These are phyloP conservation scores for Colletotrichum sp. DNA, from an alignment of 2,329 filamentous ascomycete genomes.

Conservation along the genomic window DNA sequence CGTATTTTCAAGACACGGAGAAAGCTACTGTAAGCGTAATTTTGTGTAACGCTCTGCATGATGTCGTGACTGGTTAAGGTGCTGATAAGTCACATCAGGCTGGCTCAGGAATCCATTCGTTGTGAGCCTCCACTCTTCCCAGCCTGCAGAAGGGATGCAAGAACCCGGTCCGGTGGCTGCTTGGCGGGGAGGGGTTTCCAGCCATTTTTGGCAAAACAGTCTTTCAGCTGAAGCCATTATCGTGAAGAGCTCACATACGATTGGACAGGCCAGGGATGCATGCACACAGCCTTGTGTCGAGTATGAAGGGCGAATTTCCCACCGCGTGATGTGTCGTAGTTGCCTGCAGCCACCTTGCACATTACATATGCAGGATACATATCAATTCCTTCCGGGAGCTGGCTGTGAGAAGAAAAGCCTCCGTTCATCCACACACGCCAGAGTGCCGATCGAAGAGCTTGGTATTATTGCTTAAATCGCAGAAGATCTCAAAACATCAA, in stretches of 20 bases:
- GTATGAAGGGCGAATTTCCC: not conserved
- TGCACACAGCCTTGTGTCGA: not conserved
- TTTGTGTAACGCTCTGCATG: not conserved
- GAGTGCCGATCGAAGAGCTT: not conserved
- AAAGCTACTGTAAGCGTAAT: not conserved
- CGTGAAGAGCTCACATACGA: rapidly evolving
- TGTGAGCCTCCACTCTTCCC: rapidly evolving
- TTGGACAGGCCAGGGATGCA: rapidly evolving
- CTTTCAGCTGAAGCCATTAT: not conserved
- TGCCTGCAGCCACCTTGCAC: too few species aligned
- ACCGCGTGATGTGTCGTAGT: too few species aligned
- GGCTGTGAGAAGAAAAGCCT: too few species aligned
- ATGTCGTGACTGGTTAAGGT: rapidly evolving
- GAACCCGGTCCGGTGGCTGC: not conserved
- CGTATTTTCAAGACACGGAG: not conserved
- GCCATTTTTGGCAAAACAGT: rapidly evolving
- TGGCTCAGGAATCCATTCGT: not conserved
- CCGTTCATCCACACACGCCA: not conserved
- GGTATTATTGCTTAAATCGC: not conserved
- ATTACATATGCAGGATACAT: not conserved
- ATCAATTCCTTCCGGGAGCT: not conserved
- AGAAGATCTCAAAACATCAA: not conserved
- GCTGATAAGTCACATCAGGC: not conserved
- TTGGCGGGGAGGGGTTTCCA: not conserved
- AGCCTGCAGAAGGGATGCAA: not conserved